Percentiles rank a stretch among this genome's conserved stretches.
Evolutionary conservation across 2,329 filamentous ascomycete species (phyloP).

Genomic region (Leptodontidium sp.): DNA sequence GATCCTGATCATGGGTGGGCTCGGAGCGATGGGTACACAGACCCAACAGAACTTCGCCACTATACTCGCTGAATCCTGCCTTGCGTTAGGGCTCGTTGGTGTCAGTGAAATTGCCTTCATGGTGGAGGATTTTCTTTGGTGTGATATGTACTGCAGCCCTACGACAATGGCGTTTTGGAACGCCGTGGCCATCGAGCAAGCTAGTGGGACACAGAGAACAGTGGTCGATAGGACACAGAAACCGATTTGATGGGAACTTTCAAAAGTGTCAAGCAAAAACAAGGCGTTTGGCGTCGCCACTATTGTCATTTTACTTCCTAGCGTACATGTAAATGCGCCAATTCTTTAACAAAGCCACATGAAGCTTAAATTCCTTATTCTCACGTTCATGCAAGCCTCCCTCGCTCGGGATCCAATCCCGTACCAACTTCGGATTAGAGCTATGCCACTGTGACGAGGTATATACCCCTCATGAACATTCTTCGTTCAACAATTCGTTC

Average conservation of each 20-base stretch:
- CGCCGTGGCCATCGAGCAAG: constrained; percentile 12
- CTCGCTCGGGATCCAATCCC: too few relatives aligned
- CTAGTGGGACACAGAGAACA: not conserved
- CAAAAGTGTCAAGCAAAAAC: not conserved
- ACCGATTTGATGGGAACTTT: not conserved
- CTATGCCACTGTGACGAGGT: too few relatives aligned
- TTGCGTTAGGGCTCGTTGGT: constrained; percentile 6
- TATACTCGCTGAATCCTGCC: constrained; percentile 10
- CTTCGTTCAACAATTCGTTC: too few relatives aligned
- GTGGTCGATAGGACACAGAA: not conserved
- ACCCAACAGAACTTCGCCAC: constrained; percentile 22
- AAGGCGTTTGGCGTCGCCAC: not conserved
- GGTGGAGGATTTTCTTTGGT: constrained; percentile 27
- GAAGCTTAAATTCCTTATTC: not conserved
- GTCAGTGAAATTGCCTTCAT: constrained; percentile 1
- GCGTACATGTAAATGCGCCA: not conserved
- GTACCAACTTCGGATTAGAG: too few relatives aligned
- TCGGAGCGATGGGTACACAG: constrained; percentile 12
- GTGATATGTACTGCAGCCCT: constrained; percentile 9
- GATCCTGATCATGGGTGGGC: constrained; percentile 26
- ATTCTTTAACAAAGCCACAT: not conserved
- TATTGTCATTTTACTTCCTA: not conserved
- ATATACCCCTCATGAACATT: too few relatives aligned
- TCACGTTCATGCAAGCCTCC: not conserved
- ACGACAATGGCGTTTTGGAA: constrained; percentile 12